These are phyloP conservation scores for Penicillium bialowiezense DNA, from an alignment of 495 filamentous ascomycete species.

Conservation along the genomic window DNA sequence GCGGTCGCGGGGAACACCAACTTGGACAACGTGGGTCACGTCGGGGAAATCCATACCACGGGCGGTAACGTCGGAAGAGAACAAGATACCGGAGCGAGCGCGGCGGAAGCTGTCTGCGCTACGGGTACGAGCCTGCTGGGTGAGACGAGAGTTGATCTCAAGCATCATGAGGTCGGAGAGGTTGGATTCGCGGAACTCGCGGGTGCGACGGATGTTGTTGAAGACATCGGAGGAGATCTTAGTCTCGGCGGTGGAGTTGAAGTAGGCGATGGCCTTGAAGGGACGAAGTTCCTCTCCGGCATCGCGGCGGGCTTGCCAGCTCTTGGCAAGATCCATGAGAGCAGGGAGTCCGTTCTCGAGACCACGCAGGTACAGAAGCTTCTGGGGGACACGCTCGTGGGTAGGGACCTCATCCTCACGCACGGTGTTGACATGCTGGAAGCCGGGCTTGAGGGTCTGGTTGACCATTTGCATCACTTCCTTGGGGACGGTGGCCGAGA, in stretches of 20 bases:
- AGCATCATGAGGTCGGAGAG: slow-evolving; percentile 48
- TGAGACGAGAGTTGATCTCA: slow-evolving; percentile 77
- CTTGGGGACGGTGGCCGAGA: slow-evolving; percentile 85
- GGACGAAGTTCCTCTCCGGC: slow-evolving; percentile 46
- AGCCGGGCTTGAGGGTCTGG: slow-evolving; percentile 64
- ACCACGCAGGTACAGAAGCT: slow-evolving; percentile 58
- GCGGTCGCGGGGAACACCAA: slow-evolving; percentile 57
- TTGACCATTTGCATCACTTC: slow-evolving; percentile 80
- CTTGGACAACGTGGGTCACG: slow-evolving; percentile 70
- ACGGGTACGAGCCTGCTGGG: slow-evolving; percentile 62
- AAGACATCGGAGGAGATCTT: slow-evolving; percentile 61
- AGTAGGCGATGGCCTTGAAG: slow-evolving; percentile 94
- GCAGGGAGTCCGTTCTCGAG: slow-evolving; percentile 76
- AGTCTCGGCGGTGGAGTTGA: slow-evolving; percentile 72
- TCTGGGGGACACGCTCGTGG: slow-evolving; percentile 80
- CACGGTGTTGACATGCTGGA: slow-evolving; percentile 82
- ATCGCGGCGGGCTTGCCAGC: slow-evolving; percentile 41
- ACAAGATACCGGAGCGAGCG: slow-evolving; percentile 64
- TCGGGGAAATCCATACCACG: slow-evolving; percentile 82
- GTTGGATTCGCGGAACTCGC: slow-evolving; percentile 34
- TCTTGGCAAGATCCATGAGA: slow-evolving; percentile 69
- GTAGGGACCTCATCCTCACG: slow-evolving; percentile 76
- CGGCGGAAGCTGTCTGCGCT: slow-evolving; percentile 70
- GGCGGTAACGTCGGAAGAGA: slow-evolving; percentile 92
- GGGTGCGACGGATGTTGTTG: slow-evolving; percentile 40